These are phyloP conservation scores for Leishmania gerbilli DNA, from an alignment of 208 protist species.

Conservation along the genomic window DNA sequence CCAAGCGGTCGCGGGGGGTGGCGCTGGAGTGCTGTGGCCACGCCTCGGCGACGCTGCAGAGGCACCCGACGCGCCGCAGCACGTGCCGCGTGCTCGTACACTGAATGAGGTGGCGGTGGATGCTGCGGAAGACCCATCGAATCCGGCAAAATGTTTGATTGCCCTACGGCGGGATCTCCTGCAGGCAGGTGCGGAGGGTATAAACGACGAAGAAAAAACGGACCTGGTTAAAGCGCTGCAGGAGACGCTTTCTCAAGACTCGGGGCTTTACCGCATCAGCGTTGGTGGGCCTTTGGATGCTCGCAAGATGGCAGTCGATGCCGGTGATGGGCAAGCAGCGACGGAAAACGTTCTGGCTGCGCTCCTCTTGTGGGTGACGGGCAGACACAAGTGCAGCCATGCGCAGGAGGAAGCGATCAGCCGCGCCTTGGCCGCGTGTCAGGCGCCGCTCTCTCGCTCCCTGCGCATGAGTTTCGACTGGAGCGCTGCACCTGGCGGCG, in stretches of 20 bases:
- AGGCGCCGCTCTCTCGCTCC: slow-evolving; percentile 14
- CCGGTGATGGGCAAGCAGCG: background rate
- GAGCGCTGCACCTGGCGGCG: background rate
- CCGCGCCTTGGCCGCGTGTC: slow-evolving; percentile 18
- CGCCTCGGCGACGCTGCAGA: slow-evolving; percentile 2
- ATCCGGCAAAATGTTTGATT: slow-evolving; percentile 7
- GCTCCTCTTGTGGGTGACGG: slow-evolving; percentile 23
- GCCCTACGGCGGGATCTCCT: slow-evolving; percentile 16
- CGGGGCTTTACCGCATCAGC: background rate
- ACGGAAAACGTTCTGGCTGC: slow-evolving; percentile 14
- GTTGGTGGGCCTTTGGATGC: background rate
- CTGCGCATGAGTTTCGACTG: slow-evolving; percentile 15
- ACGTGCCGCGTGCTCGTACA: background rate
- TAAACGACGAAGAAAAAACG: background rate
- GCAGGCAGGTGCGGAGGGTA: background rate
- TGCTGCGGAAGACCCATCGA: background rate
- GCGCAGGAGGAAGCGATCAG: slow-evolving; percentile 11
- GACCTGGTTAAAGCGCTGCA: slow-evolving; percentile 1
- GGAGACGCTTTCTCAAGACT: background rate
- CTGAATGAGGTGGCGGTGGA: slow-evolving; percentile 9
- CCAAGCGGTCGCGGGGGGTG: slow-evolving; percentile 15
- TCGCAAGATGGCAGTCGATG: background rate
- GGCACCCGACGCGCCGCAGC: background rate
- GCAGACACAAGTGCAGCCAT: background rate
- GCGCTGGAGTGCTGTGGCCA: slow-evolving; percentile 17